Conservation (phyloP, 202 grass and related monocot genomes). For the Alloteropsis angusta region DNA sequence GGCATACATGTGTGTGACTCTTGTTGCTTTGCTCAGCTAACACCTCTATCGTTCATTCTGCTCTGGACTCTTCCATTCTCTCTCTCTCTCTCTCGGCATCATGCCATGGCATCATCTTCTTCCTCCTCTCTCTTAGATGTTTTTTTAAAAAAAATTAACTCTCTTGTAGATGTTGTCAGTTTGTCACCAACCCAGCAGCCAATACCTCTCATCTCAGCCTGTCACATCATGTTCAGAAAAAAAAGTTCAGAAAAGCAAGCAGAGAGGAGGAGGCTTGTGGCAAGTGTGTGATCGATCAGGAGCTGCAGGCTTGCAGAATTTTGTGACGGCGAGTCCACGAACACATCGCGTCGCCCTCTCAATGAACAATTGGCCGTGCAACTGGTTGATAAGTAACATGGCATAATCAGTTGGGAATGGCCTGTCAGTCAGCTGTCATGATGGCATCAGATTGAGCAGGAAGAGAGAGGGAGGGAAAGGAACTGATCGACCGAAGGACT, state of each 20-base stretch:
- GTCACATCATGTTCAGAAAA: not conserved
- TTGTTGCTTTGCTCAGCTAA: not conserved
- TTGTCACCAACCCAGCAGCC: not conserved
- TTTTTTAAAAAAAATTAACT: too few relatives aligned
- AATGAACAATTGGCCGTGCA: too few relatives aligned
- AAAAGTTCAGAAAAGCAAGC: too few relatives aligned
- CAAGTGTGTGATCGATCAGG: too few relatives aligned
- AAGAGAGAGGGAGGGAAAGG: not conserved
- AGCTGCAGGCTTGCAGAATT: too few relatives aligned
- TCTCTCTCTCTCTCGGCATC: not conserved
- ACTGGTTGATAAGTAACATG: not conserved
- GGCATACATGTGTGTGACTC: not conserved
- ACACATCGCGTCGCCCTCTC: too few relatives aligned
- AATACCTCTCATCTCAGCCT: not conserved
- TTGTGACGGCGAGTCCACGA: too few relatives aligned
- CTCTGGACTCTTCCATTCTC: not conserved
- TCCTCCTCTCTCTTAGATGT: not conserved
- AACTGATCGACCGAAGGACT: not conserved
- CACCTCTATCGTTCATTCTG: not conserved
- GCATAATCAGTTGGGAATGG: not conserved
- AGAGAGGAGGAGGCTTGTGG: too few relatives aligned
- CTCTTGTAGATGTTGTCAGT: not conserved
- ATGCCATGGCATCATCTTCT: not conserved
- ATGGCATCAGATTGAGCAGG: not conserved
- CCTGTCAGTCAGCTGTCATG: slow-evolving; percentile 1